Conservation (phyloP, 768 basidiomycete species). For the Boletus reticulatus region DNA sequence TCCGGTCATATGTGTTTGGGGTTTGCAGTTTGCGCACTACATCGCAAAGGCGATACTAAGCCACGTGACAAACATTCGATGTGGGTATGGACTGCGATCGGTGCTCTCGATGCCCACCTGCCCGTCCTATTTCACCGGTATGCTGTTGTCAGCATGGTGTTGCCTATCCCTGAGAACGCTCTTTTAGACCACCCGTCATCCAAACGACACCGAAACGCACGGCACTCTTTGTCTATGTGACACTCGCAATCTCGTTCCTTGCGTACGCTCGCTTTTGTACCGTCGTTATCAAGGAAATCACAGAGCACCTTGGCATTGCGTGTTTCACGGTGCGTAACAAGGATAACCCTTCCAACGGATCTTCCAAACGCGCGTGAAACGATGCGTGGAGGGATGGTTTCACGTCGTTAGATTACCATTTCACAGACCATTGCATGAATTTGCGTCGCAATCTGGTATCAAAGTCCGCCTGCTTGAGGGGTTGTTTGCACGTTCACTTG, state of each 20-base stretch:
- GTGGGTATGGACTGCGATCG: constrained; percentile 79
- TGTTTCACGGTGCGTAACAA: constrained; percentile 92
- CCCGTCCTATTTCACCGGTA: constrained; percentile 66
- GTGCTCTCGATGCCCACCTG: constrained; percentile 81
- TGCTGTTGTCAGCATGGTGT: constrained; percentile 21
- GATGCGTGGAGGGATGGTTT: neutral
- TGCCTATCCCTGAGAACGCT: neutral
- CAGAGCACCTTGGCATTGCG: constrained; percentile 88
- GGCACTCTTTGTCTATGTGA: constrained; percentile 69
- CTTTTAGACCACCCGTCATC: constrained; percentile 64
- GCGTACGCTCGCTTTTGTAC: constrained; percentile 77
- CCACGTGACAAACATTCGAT: constrained; percentile 81
- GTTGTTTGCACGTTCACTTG: too few species aligned
- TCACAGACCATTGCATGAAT: neutral
- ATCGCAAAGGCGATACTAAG: constrained; percentile 92
- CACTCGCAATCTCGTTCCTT: constrained; percentile 63
- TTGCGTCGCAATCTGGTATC: too few species aligned
- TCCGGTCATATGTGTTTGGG: constrained; percentile 91
- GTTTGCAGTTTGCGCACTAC: constrained; percentile 85
- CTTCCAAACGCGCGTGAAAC: constrained; percentile 20
- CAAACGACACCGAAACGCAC: constrained; percentile 64
- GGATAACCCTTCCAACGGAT: constrained; percentile 41
- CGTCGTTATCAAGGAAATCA: constrained; percentile 85
- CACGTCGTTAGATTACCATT: neutral
- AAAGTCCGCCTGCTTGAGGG: too few species aligned